Base-by-base conservation (phyloP, 208 protist genomes). In the Crithidia acanthocephali region DNA sequence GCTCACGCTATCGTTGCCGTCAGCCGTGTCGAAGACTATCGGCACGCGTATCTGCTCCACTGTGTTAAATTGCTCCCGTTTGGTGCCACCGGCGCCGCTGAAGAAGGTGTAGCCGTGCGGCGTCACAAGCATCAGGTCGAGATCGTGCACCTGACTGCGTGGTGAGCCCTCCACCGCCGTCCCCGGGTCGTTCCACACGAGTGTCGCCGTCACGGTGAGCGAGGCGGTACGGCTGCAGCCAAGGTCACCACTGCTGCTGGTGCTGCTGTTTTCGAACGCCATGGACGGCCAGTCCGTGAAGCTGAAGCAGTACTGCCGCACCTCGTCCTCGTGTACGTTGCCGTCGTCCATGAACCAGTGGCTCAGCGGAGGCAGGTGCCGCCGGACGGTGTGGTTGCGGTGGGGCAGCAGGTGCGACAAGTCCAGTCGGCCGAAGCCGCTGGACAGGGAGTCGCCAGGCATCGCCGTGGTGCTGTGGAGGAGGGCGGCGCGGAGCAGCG, bases 141-240 rank as follows among this genome's bases (percentile, higher is more conserved):
- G 77, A 70, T 97, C 87, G 74, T 97, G 83, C 7, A 94, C 80
- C 25, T 96, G 75, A 4, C 80, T 86, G 11, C 45, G 66, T n/a
- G 13, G 48, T 4, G 87, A 81, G 50, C 89, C 90, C 64, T 90
- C 84, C 11, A 83, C 57, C 15, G 86, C 80, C 23, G 62, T 70
- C 23, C 78, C 81, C 3, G 72, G 56, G 70, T 98, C 95, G 18
- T 82, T 96, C 93, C 95, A 98, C 5, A 80, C 90, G 13, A 98
- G 66, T 18, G 93, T 91, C 8, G 69, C 86, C 55, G 81, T 85
- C 28, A 97, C 32, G 13, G 48, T 48, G 16, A 64, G 63, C 40
- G 44, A 48, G 33, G 62, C 56, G 11, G 58, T 70, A 3, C n/a
- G 44, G n/a, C 32, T 59, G 35, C 75, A 57, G 45, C 28, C 53